Evolutionary conservation across 331 rosid genomes (phyloP).

Genomic region (Spiraea crenata): DNA sequence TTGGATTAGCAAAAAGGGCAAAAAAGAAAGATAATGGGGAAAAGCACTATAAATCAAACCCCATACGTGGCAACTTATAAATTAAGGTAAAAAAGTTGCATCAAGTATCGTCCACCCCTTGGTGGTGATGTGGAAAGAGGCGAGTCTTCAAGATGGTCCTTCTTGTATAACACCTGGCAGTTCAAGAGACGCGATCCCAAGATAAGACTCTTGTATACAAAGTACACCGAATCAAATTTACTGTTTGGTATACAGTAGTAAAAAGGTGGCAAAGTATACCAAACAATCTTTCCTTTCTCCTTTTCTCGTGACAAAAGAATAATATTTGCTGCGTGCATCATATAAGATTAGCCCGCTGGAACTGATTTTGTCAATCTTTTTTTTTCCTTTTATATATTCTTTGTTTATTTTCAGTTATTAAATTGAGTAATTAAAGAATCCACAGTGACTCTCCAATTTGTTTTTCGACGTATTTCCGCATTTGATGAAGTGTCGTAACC

Average conservation of each 20-base stretch:
- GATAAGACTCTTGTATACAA: not conserved
- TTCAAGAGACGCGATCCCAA: not conserved
- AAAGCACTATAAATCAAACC: not conserved
- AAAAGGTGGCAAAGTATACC: not conserved
- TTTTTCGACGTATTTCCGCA: too few relatives aligned
- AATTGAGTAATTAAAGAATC: too few relatives aligned
- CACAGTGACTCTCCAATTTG: too few relatives aligned
- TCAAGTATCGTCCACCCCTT: conserved; percentile 3
- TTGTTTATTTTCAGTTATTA: too few relatives aligned
- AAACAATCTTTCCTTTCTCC: not conserved
- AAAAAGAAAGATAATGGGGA: not conserved
- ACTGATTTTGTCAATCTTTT: not conserved
- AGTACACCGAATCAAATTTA: conserved; percentile 14
- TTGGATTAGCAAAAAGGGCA: not conserved
- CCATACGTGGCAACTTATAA: conserved; percentile 5
- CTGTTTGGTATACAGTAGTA: not conserved
- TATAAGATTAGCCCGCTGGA: too few relatives aligned
- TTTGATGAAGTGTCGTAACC: too few relatives aligned
- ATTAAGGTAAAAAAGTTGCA: not conserved
- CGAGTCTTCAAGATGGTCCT: not conserved
- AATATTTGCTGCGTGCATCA: not conserved
- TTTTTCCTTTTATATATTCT: too few relatives aligned
- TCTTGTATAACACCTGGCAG: conserved; percentile 2
- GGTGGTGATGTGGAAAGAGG: not conserved
- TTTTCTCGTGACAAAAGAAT: not conserved